Evolutionary conservation across 139 green algal genomes (phyloP).

Genomic region (Picochlorum sp.): DNA sequence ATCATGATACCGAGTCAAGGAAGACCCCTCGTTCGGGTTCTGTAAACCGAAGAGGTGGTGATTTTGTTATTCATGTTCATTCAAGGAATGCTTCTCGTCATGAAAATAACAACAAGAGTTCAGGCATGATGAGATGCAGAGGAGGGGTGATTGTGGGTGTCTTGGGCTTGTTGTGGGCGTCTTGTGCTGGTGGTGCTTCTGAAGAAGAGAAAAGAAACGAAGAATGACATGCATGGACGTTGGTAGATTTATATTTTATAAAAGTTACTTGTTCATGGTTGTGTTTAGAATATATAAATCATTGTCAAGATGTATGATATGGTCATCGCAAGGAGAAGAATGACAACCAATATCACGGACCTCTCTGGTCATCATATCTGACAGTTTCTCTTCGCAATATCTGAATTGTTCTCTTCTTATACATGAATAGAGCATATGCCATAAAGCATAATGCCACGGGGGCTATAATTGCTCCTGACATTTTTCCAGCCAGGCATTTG

Average conservation of each 20-base stretch:
- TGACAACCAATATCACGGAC: constrained; percentile 55
- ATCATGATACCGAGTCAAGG: no score
- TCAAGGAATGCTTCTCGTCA: no score
- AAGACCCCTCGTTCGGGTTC: no score
- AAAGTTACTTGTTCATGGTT: neutral
- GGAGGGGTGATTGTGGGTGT: neutral
- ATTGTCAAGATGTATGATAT: constrained; percentile 17
- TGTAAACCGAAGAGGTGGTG: no score
- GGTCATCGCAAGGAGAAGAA: constrained; percentile 17
- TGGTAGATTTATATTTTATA: neutral
- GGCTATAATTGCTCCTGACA: constrained; percentile 61
- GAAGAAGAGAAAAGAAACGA: neutral
- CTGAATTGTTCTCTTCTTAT: constrained; percentile 49
- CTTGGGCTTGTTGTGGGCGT: neutral
- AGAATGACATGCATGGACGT: neutral
- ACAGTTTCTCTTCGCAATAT: constrained; percentile 41
- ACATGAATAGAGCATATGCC: constrained; percentile 64
- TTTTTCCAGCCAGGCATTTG: constrained; percentile 25
- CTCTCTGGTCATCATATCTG: constrained; percentile 71
- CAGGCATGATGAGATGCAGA: no score
- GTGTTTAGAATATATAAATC: constrained; percentile 20
- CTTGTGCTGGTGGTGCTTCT: neutral
- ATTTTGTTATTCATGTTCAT: no score
- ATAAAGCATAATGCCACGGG: constrained; percentile 68
- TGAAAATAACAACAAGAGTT: no score